Evolutionary conservation across 305 asterid species (phyloP).

Genomic region (Plantago coronopus): DNA sequence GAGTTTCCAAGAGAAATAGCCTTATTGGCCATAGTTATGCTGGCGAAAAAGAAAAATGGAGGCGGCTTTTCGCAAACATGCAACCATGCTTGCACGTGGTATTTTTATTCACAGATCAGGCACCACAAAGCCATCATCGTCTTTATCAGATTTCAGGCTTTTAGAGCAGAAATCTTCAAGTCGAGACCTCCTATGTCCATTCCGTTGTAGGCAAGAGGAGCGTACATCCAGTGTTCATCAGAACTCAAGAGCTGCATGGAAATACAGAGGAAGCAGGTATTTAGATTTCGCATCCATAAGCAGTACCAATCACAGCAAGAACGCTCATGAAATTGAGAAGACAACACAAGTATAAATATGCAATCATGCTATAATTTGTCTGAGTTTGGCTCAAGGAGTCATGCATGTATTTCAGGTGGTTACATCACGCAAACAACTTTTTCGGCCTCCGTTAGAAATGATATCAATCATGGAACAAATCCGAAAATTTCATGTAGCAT

Average conservation of each 20-base stretch:
- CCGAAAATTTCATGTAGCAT: neutral
- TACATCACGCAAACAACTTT: too few relatives aligned
- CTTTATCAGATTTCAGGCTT: slow-evolving; percentile 24
- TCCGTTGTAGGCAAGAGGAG: slow-evolving; percentile 48
- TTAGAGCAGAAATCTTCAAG: slow-evolving; percentile 24
- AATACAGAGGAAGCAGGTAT: neutral
- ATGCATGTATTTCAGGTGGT: neutral
- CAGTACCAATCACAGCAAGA: neutral
- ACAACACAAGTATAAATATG: neutral
- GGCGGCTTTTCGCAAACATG: neutral
- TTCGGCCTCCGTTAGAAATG: too few relatives aligned
- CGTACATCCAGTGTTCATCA: slow-evolving; percentile 48
- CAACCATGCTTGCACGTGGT: slow-evolving; percentile 7
- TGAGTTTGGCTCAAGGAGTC: neutral
- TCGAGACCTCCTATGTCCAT: slow-evolving; percentile 43
- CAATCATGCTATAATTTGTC: neutral
- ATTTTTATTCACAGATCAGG: slow-evolving; percentile 23
- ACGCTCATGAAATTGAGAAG: neutral
- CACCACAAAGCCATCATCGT: slow-evolving; percentile 15
- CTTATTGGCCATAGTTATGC: slow-evolving; percentile 6
- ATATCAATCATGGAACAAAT: neutral
- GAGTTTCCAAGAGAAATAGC: neutral
- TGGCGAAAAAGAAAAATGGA: neutral
- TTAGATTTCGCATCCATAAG: neutral
- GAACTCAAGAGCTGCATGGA: slow-evolving; percentile 46